Conservation (phyloP, 352 stramenopile species). For the Elongisporangium prolatum region DNA sequence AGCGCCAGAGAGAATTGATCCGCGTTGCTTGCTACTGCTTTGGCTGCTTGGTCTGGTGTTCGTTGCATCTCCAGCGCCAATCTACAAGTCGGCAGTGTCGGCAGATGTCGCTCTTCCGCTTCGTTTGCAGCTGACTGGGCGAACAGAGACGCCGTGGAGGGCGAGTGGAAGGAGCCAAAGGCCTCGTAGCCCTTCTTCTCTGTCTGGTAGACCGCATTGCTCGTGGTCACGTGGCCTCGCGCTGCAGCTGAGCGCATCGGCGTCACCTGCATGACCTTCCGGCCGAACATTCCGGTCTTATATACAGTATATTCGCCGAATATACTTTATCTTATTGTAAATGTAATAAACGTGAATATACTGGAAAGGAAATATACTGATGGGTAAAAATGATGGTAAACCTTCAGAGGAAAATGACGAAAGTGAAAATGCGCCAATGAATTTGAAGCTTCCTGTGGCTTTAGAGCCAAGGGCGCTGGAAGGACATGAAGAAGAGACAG, state of each 20-base stretch:
- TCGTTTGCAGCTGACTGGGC: slow-evolving; percentile 7
- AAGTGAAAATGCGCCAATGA: background rate
- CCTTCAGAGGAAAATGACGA: background rate
- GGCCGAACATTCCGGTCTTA: background rate
- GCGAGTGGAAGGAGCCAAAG: slow-evolving; percentile 78
- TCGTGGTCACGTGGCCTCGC: background rate
- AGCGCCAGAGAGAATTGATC: slow-evolving; percentile 54
- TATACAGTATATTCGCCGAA: no score
- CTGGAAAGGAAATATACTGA: no score
- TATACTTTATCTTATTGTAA: no score
- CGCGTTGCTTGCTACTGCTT: no score
- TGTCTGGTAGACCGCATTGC: background rate
- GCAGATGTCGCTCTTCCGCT: slow-evolving; percentile 14
- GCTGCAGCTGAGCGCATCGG: background rate
- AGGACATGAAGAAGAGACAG: no score
- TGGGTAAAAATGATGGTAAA: no score
- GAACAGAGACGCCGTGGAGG: slow-evolving; percentile 55
- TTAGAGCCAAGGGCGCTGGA: no score
- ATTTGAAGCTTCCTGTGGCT: background rate
- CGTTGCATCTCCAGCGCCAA: slow-evolving; percentile 12
- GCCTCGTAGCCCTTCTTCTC: slow-evolving; percentile 44
- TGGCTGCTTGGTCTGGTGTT: background rate
- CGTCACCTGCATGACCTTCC: background rate
- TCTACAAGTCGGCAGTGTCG: slow-evolving; percentile 10
- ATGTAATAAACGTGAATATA: background rate